Evolutionary conservation across 2,329 filamentous ascomycete genomes (phyloP).

Genomic region (Volutella citrinella): DNA sequence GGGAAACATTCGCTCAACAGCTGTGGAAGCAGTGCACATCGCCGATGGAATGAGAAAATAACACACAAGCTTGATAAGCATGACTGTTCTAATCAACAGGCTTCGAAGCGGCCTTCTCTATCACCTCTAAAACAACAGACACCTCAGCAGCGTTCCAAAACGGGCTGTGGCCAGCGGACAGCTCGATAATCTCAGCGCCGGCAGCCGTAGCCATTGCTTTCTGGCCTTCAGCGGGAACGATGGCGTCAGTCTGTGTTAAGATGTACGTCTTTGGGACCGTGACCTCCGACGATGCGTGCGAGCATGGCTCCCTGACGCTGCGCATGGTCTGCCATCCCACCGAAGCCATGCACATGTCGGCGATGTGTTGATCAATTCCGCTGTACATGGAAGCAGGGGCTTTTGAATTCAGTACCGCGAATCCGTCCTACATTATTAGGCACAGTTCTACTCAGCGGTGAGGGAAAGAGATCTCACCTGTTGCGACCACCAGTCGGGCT

Average conservation of each 20-base stretch:
- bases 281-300: slow-evolving; percentile 21
- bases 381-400: slow-evolving; percentile 8
- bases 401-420: slow-evolving; percentile 3
- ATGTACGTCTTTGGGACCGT: slow-evolving; percentile 24
- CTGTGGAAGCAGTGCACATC: too few species aligned
- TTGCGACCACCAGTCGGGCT: too few species aligned
- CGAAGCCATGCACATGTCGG: background rate
- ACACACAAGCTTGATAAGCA: too few species aligned
- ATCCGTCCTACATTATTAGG: background rate
- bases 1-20: too few species aligned
- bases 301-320: slow-evolving; percentile 10
- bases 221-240: slow-evolving; percentile 18
- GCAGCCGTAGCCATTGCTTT: slow-evolving; percentile 22
- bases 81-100: too few species aligned
- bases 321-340: slow-evolving; percentile 15
- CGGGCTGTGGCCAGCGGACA: too few species aligned
- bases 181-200: too few species aligned
- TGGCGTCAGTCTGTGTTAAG: slow-evolving; percentile 20
- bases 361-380: background rate
- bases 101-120: too few species aligned
- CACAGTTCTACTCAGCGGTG: background rate
- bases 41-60: too few species aligned
- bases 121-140: too few species aligned
- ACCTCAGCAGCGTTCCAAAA: too few species aligned
- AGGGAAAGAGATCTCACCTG: slow-evolving; percentile 3